Evolutionary conservation across 768 basidiomycete genomes (phyloP).

Genomic region (Mycena vitilis): DNA sequence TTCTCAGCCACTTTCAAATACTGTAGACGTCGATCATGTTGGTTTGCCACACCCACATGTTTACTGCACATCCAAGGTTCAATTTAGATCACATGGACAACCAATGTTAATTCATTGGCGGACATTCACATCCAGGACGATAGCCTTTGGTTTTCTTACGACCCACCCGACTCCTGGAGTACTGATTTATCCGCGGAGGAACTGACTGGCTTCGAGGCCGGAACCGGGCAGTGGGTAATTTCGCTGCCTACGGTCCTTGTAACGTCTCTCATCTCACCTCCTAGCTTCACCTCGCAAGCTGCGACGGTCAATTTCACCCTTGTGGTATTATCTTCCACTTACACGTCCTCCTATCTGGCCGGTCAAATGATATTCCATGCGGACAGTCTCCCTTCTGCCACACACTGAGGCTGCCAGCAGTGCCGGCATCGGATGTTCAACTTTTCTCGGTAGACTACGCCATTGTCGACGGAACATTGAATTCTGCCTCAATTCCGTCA

Average conservation of each 20-base stretch:
- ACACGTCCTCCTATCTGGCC: conserved; percentile 5
- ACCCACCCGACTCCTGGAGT: conserved; percentile 9
- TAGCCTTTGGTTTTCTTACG: conserved; percentile 11
- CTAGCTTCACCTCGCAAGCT: not conserved
- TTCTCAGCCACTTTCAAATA: not conserved
- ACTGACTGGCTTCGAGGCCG: not conserved
- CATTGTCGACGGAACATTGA: not conserved
- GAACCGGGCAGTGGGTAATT: conserved; percentile 16
- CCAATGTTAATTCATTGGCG: conserved; percentile 7
- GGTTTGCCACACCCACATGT: not conserved
- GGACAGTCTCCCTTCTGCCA: not conserved
- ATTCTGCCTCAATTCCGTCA: not conserved
- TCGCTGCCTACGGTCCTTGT: too few relatives aligned
- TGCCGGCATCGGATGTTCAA: not conserved
- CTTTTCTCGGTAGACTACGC: not conserved
- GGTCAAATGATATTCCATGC: not conserved
- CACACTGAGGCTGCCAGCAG: not conserved
- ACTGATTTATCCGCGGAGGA: not conserved
- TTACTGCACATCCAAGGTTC: too few relatives aligned
- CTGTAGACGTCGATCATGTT: conserved; percentile 21
- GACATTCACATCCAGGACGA: conserved; percentile 26
- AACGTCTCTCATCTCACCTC: too few relatives aligned
- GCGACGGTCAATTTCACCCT: conserved; percentile 6
- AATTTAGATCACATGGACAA: conserved; percentile 20
- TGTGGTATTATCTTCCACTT: not conserved